phyloP scores from a whole-genome alignment of 495 filamentous ascomycete species.

The Penicillium dipodomyicola region DNA sequence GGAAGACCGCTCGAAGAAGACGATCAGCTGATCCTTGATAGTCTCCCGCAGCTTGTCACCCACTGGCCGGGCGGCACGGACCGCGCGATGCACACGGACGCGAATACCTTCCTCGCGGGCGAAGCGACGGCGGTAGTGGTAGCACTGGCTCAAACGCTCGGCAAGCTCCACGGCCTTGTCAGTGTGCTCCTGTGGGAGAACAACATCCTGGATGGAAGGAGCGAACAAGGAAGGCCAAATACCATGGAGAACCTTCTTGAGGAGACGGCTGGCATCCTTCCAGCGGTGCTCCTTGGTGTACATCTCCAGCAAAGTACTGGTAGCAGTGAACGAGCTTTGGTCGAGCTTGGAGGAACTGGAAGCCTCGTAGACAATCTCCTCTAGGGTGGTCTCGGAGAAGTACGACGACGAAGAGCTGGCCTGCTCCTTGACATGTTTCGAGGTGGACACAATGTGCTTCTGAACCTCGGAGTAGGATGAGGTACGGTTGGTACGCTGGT shows the following conservation, averaged over 20 bases:
- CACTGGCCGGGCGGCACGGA: slow-evolving; percentile 26
- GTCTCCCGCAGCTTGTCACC: slow-evolving; percentile 34
- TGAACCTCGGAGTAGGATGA: slow-evolving; percentile 31
- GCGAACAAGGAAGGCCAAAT: slow-evolving; percentile 38
- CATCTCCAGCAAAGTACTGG: slow-evolving; percentile 27
- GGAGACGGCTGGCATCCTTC: slow-evolving; percentile 36
- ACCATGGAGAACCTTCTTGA: slow-evolving; percentile 35
- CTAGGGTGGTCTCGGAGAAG: slow-evolving; percentile 30
- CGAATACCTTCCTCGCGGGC: slow-evolving; percentile 37
- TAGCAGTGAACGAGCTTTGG: slow-evolving; percentile 32
- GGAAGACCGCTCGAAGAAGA: slow-evolving; percentile 33
- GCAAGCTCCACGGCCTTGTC: slow-evolving; percentile 32
- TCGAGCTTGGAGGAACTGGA: slow-evolving; percentile 26
- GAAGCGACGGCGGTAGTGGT: slow-evolving; percentile 35
- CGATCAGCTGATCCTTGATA: slow-evolving; percentile 27
- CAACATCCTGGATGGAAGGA: slow-evolving; percentile 33
- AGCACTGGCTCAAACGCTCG: slow-evolving; percentile 33
- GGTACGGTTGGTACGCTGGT: slow-evolving; percentile 31
- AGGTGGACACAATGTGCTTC: slow-evolving; percentile 24
- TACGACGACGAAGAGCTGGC: slow-evolving; percentile 24
- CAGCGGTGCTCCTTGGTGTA: slow-evolving; percentile 39
- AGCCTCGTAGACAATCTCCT: slow-evolving; percentile 37
- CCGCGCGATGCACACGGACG: slow-evolving; percentile 35
- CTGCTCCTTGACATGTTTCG: slow-evolving; percentile 31
- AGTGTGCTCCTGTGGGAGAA: slow-evolving; percentile 28